These are phyloP conservation scores for Suhomyces taliae DNA, from an alignment of 1,139 yeast genomes.

Conservation along the genomic window DNA sequence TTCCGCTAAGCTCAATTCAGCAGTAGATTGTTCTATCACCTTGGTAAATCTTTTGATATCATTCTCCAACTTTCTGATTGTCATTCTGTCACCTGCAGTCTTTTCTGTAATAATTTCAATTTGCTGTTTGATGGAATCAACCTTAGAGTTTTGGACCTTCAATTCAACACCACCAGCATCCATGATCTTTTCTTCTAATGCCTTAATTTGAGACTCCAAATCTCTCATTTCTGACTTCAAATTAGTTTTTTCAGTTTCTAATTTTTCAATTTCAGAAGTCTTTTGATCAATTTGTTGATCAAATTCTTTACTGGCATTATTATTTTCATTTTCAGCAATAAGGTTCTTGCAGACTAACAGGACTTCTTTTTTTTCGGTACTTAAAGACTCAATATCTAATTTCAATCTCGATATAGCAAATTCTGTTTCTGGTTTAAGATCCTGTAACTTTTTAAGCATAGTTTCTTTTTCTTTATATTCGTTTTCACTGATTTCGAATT, in stretches of 20 bases:
- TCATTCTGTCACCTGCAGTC: slow-evolving; percentile 59
- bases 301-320: slow-evolving; percentile 23
- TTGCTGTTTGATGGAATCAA: slow-evolving; percentile 70
- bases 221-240: slow-evolving; percentile 58
- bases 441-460: slow-evolving; percentile 57
- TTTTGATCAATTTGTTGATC: slow-evolving; percentile 41
- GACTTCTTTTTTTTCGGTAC: slow-evolving; percentile 48
- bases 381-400: slow-evolving; percentile 66
- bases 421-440: slow-evolving; percentile 72
- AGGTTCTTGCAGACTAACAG: slow-evolving; percentile 33
- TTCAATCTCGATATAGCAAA: slow-evolving; percentile 56
- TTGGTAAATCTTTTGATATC: slow-evolving; percentile 59
- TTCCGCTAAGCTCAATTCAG: slow-evolving; percentile 32
- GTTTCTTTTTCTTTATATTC: slow-evolving; percentile 61
- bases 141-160: slow-evolving; percentile 77
- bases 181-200: slow-evolving; percentile 75
- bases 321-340: slow-evolving; percentile 37
- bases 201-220: slow-evolving; percentile 57
- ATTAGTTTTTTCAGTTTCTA: slow-evolving; percentile 39
- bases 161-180: slow-evolving; percentile 89
- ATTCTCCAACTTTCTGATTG: slow-evolving; percentile 64
- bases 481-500: slow-evolving; percentile 50
- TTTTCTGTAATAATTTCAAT: slow-evolving; percentile 62
- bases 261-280: slow-evolving; percentile 31
- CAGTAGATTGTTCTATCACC: slow-evolving; percentile 44